These are phyloP conservation scores for Sporisorium iseilematis-ciliati DNA, from an alignment of 1,284 basidiomycete genomes.

Conservation along the genomic window DNA sequence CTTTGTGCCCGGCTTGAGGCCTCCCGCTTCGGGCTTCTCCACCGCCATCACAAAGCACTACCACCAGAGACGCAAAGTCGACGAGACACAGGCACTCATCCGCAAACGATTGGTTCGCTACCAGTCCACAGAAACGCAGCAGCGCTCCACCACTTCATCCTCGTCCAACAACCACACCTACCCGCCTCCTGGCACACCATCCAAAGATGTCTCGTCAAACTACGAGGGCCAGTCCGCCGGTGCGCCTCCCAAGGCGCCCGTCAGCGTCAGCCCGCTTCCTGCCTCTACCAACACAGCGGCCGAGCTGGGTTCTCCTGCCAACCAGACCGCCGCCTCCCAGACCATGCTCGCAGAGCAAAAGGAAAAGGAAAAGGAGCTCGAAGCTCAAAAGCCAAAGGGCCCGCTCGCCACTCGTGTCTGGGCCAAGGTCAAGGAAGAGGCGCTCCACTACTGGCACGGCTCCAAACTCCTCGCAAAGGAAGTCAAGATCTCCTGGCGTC, in stretches of 20 bases:
- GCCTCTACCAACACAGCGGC: constrained; percentile 45
- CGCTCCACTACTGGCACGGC: constrained; percentile 96
- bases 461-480: constrained; percentile 94
- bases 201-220: constrained; percentile 26
- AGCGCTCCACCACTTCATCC: constrained; percentile 20
- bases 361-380: constrained; percentile 47
- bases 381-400: constrained; percentile 39
- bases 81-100: constrained; percentile 29
- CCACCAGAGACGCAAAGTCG: constrained; percentile 38
- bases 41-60: constrained; percentile 50
- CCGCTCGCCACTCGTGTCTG: constrained; percentile 72
- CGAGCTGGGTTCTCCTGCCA: constrained; percentile 52
- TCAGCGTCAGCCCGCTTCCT: constrained; percentile 38
- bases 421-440: constrained; percentile 96
- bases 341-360: constrained; percentile 52
- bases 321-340: constrained; percentile 55
- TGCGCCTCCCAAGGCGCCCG: constrained; percentile 41
- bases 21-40: constrained; percentile 25
- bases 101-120: constrained; percentile 30
- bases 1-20: constrained; percentile 46
- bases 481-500: constrained; percentile 86
- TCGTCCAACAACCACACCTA: constrained; percentile 18
- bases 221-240: constrained; percentile 51
- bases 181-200: constrained; percentile 25
- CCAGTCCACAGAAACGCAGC: constrained; percentile 47